Percentiles rank a stretch among this genome's conserved stretches.
Conservation (phyloP, 768 basidiomycete species). For the Tubosaeta brunneosetosa region DNA sequence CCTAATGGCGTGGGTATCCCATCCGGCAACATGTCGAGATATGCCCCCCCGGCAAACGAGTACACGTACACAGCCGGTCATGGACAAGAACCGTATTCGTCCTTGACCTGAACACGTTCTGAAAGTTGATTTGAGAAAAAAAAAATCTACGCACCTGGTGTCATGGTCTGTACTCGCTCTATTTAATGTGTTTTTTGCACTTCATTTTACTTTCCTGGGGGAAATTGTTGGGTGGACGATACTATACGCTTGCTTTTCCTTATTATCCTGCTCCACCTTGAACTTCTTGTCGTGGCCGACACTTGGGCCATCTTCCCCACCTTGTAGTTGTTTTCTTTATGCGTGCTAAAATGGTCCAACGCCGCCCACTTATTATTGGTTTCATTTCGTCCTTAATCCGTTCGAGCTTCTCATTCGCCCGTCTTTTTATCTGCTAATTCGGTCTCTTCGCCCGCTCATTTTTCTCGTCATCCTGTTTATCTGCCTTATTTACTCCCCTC, state of each 20-base stretch:
- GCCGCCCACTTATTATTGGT: constrained; percentile 3
- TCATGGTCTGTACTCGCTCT: not conserved
- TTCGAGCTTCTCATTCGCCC: constrained; percentile 7
- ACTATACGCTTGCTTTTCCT: constrained; percentile 5
- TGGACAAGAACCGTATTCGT: constrained; percentile 20
- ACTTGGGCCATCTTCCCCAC: constrained; percentile 7
- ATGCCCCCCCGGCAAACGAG: constrained; percentile 16
- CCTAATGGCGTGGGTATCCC: constrained; percentile 11
- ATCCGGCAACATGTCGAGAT: constrained; percentile 14
- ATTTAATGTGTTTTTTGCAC: constrained; percentile 3
- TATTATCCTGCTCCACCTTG: constrained; percentile 4
- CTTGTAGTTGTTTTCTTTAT: constrained; percentile 9
- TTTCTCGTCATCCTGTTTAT: constrained; percentile 13
- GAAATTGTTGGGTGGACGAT: constrained; percentile 8
- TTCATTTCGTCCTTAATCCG: not conserved
- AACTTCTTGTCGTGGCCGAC: constrained; percentile 9
- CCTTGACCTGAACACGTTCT: constrained; percentile 12
- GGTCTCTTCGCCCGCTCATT: constrained; percentile 3
- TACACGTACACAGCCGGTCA: constrained; percentile 22
- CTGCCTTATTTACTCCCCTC: constrained; percentile 6
- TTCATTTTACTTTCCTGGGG: not conserved
- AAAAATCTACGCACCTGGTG: not conserved
- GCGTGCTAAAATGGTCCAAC: constrained; percentile 9
- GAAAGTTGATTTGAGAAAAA: not conserved
- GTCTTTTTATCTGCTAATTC: constrained; percentile 10